Conservation (phyloP, 2,329 filamentous ascomycete species). For the Fusarium bulbicola region DNA sequence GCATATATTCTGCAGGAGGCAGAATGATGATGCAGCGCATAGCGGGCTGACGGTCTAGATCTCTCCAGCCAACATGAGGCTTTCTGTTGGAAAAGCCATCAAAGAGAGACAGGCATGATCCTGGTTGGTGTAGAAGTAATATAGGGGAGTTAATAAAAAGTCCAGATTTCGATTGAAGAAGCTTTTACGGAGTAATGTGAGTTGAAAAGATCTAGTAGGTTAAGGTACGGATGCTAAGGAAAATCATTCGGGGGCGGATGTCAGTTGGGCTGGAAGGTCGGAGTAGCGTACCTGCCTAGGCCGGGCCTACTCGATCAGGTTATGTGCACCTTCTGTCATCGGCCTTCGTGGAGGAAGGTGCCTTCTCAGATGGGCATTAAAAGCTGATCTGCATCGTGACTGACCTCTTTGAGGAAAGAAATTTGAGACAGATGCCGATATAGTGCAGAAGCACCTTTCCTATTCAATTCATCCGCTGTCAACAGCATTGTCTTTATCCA, state of each 20-base stretch:
- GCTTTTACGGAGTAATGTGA: background rate
- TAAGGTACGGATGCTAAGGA: background rate
- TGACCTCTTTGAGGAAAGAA: slow-evolving; percentile 1
- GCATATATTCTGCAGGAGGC: slow-evolving; percentile 24
- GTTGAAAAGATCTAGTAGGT: background rate
- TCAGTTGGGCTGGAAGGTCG: background rate
- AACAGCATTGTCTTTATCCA: slow-evolving; percentile 22
- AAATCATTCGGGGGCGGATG: background rate
- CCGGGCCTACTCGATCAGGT: background rate
- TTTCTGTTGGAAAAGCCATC: slow-evolving; percentile 1
- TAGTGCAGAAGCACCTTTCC: background rate
- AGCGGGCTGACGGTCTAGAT: slow-evolving; percentile 31
- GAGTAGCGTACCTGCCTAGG: background rate
- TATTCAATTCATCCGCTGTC: slow-evolving; percentile 12
- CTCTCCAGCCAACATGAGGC: slow-evolving; percentile 3
- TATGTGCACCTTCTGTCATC: background rate
- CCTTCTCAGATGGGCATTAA: background rate
- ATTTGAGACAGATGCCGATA: background rate
- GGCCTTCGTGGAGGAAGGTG: background rate
- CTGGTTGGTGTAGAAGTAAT: background rate
- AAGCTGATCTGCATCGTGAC: slow-evolving; percentile 7
- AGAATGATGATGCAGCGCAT: slow-evolving; percentile 20
- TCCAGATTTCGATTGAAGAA: slow-evolving; percentile 1
- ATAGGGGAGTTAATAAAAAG: background rate
- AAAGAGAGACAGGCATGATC: slow-evolving; percentile 12